Conservation (phyloP, 768 basidiomycete species). For the Goffeauzyma gilvescens region DNA sequence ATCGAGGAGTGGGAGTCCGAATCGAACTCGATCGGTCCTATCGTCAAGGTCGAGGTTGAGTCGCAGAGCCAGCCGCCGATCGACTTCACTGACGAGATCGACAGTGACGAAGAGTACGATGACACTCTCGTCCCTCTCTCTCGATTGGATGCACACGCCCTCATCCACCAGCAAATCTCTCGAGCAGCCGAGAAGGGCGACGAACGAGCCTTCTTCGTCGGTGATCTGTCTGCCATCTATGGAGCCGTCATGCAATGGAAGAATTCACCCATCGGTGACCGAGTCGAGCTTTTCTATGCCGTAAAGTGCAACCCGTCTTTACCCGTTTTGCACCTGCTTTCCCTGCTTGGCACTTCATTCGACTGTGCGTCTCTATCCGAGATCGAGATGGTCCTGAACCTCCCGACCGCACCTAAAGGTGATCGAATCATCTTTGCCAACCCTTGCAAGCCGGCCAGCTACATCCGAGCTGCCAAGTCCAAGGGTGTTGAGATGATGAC, state of each 20-base stretch:
- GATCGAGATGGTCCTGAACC: constrained; percentile 55
- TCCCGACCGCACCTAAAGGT: constrained; percentile 47
- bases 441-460: constrained; percentile 91
- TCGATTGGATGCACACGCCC: constrained; percentile 15
- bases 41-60: no score
- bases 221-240: constrained; percentile 75
- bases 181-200: constrained; percentile 38
- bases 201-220: constrained; percentile 91
- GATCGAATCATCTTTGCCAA: constrained; percentile 89
- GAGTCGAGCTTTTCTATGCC: constrained; percentile 87
- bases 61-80: neutral
- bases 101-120: no score
- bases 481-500: constrained; percentile 81
- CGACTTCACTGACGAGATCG: no score
- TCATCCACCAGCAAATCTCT: constrained; percentile 17
- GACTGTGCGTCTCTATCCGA: constrained; percentile 94
- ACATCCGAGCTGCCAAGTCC: constrained; percentile 66
- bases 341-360: constrained; percentile 76
- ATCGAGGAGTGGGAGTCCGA: neutral
- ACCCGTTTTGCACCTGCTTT: constrained; percentile 73
- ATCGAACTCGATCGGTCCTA: no score
- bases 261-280: constrained; percentile 44
- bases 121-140: constrained; percentile 16
- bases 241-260: constrained; percentile 69
- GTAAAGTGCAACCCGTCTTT: constrained; percentile 98